A percentile compares a stretch with the other conserved stretches of the same genome.
phyloP scores from a whole-genome alignment of 352 stramenopile genomes.

The Globisporangium lucens region DNA sequence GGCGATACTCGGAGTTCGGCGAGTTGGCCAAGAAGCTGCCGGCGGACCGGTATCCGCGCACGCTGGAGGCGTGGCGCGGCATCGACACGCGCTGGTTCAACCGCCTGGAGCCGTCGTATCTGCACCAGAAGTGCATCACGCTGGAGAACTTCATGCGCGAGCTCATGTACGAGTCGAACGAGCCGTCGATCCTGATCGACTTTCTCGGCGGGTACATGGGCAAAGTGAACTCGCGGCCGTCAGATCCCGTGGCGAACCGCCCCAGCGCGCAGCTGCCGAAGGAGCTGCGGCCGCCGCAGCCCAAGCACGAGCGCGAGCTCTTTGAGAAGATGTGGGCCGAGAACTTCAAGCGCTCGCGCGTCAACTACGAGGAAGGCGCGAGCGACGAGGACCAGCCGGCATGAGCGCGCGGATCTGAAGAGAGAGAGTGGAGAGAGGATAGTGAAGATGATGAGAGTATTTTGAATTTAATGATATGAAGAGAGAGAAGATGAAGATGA shows the following conservation, averaged over 20 bases:
- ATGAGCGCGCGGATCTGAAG: not conserved
- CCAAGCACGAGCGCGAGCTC: constrained; percentile 90
- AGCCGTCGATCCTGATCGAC: constrained; percentile 68
- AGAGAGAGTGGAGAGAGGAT: not conserved
- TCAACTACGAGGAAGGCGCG: constrained; percentile 46
- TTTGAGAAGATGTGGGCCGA: constrained; percentile 97
- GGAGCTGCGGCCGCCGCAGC: constrained; percentile 90
- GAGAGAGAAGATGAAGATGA: constrained; percentile 3
- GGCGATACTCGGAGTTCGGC: constrained; percentile 86
- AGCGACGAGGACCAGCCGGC: not conserved
- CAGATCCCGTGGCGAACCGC: constrained; percentile 56
- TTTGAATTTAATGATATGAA: constrained; percentile 19
- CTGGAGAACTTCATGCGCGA: constrained; percentile 87
- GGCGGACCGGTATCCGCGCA: constrained; percentile 47
- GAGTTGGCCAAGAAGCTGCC: constrained; percentile 81
- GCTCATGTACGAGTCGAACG: constrained; percentile 87
- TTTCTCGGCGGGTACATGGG: constrained; percentile 77
- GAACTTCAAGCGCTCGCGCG: constrained; percentile 93
- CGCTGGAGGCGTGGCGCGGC: constrained; percentile 59
- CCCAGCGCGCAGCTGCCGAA: constrained; percentile 79
- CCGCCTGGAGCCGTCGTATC: constrained; percentile 78
- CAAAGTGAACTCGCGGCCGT: constrained; percentile 76
- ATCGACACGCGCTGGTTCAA: constrained; percentile 90
- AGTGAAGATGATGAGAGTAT: constrained; percentile 3
- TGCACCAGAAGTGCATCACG: constrained; percentile 87